Evolutionary conservation across 2,329 filamentous ascomycete genomes (phyloP).

Genomic region (Clarireedia hainanense): DNA sequence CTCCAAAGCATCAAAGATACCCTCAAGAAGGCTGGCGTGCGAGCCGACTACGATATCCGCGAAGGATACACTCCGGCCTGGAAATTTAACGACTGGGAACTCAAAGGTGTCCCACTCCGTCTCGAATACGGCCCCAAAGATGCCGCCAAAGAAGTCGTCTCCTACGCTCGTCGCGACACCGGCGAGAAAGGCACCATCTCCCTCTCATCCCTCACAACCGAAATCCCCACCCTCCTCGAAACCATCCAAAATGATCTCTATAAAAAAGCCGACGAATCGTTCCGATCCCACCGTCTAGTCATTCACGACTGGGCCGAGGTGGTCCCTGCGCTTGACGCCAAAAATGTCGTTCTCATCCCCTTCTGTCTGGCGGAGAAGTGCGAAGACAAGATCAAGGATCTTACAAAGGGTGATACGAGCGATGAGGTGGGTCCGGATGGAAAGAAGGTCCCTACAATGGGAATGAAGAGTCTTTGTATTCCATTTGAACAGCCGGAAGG

Average conservation of each 20-base stretch:
- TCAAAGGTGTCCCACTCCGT: conserved; percentile 89
- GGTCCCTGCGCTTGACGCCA: conserved; percentile 78
- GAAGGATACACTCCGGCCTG: conserved; percentile 89
- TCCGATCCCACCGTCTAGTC: conserved; percentile 70
- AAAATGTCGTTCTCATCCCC: conserved; percentile 89
- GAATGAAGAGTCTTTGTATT: conserved; percentile 69
- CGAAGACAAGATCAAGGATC: conserved; percentile 91
- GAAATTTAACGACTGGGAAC: conserved; percentile 99
- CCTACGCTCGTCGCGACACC: conserved; percentile 79
- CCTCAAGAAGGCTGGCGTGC: conserved; percentile 66
- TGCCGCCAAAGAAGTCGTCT: conserved; percentile 75
- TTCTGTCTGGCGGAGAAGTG: conserved; percentile 77
- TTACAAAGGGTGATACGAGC: conserved; percentile 69
- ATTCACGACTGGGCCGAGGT: conserved; percentile 89
- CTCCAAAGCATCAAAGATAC: conserved; percentile 62
- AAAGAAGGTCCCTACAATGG: conserved; percentile 61
- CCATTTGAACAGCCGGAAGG: conserved; percentile 82
- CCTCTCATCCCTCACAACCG: conserved; percentile 63
- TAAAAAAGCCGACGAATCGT: conserved; percentile 64
- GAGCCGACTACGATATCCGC: conserved; percentile 73
- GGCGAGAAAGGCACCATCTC: conserved; percentile 75
- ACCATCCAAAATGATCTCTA: conserved; percentile 82
- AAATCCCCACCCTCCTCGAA: conserved; percentile 75
- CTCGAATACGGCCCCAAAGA: conserved; percentile 96
- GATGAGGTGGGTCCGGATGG: conserved; percentile 34